These are phyloP conservation scores for Bidens hawaiensis DNA, from an alignment of 140 eudicot species.

Conservation along the genomic window DNA sequence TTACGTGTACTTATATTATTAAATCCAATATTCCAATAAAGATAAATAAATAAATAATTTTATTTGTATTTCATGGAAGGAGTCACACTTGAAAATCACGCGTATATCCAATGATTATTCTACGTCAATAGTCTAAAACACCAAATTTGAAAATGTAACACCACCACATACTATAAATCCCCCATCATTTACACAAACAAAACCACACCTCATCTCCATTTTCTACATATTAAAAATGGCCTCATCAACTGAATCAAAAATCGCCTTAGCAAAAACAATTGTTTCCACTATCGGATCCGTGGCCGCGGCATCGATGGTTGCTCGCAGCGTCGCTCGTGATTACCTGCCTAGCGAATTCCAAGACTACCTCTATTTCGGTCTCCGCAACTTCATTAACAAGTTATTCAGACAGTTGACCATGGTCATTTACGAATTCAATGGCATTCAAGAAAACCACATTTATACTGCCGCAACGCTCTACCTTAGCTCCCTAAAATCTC, in stretches of 20 bases:
- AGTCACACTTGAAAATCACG: too few relatives aligned
- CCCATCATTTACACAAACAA: background rate
- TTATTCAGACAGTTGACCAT: conserved; percentile 45
- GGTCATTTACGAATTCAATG: conserved; percentile 57
- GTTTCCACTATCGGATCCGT: conserved; percentile 47
- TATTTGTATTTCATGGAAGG: too few relatives aligned
- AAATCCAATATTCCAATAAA: too few relatives aligned
- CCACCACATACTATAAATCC: background rate
- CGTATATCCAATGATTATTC: too few relatives aligned
- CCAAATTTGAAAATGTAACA: background rate
- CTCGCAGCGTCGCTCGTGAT: conserved; percentile 39
- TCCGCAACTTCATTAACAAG: conserved; percentile 35
- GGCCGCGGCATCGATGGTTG: conserved; percentile 53
- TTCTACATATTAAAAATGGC: background rate
- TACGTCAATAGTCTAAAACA: too few relatives aligned
- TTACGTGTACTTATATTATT: too few relatives aligned
- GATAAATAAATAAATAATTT: too few relatives aligned
- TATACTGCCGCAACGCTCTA: conserved; percentile 42
- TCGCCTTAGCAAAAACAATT: conserved; percentile 42
- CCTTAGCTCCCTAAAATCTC: conserved; percentile 29
- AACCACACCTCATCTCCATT: background rate
- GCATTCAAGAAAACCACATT: conserved; percentile 35
- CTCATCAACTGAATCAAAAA: conserved; percentile 28
- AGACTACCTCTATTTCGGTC: conserved; percentile 30
- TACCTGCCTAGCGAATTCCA: conserved; percentile 46